Base-by-base conservation (phyloP, 2,329 filamentous ascomycete species). In the Cryphonectria carpinicola region DNA sequence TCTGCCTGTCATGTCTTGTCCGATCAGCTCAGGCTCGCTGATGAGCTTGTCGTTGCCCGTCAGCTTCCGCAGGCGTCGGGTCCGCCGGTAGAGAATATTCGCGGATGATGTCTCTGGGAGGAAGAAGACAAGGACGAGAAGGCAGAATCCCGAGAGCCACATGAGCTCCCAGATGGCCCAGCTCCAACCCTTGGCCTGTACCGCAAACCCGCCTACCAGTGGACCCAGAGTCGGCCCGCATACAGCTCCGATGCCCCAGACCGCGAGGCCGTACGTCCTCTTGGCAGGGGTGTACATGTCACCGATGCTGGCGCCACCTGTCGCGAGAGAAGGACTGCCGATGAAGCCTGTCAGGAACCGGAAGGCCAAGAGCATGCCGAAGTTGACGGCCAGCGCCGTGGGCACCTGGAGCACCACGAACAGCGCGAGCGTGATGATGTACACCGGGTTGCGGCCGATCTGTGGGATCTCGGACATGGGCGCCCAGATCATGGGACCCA, bases 341-440 rank as follows among this genome's bases (percentile, higher is more conserved):
- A 91, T 89, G 82, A 91, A 90, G 0, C 89, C 90, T 70, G 88
- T 87, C 3, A 92, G 78, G 79, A 91, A 91, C 1, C 89, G 85
- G 3, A 90, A 81, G 0, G 91, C 87, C 74, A 92, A 83, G 13
- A 93, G 82, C 0, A 89, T 89, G 0, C 87, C 80, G 66, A 90
- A 91, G 80, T 89, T 91, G 56, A 86, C 79, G 2, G 88, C 88
- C 0, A 93, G 78, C 0, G 89, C 88, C 0, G 89, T 88, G 0
- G 90, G 90, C 13, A 93, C 84, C 8, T 86, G 88, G 8, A 93
- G 79, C 70, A 92, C 84, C 68, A 91, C 87, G 76, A 93, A 93
- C 35, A 92, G 81, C 66, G 86, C 86, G 80, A 93, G 90, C 11
- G 90, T 90, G 73, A 87, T 77, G 52, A 92, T 86, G 79, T 93